phyloP scores from a whole-genome alignment of 495 filamentous ascomycete species.

The Parmelia sp. region DNA sequence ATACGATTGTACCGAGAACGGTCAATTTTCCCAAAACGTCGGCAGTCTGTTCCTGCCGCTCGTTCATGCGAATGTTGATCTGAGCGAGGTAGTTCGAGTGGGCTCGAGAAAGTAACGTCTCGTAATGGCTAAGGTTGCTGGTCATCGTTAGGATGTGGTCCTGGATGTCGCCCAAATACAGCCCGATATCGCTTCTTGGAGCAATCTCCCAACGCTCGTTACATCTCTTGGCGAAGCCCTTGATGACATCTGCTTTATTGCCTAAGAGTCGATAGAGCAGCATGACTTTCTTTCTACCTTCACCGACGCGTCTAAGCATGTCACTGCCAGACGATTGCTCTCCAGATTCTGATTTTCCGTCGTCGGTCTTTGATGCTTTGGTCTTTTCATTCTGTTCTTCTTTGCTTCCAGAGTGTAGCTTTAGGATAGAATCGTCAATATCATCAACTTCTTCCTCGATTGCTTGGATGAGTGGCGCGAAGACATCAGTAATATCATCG shows the following conservation, averaged over 20 bases:
- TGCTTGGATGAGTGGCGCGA: conserved; percentile 78
- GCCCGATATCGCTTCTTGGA: conserved; percentile 85
- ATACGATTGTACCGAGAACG: conserved; percentile 90
- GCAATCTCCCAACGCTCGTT: conserved; percentile 98
- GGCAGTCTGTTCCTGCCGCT: conserved; percentile 91
- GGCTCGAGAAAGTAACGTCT: conserved; percentile 86
- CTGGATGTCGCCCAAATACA: conserved; percentile 96
- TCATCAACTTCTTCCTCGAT: conserved; percentile 87
- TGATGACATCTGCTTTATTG: conserved; percentile 98
- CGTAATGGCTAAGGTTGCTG: conserved; percentile 86
- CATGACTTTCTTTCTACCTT: conserved; percentile 97
- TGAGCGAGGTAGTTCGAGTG: conserved; percentile 95
- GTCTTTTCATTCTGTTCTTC: conserved; percentile 28
- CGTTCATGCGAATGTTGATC: conserved; percentile 94
- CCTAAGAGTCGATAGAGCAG: conserved; percentile 83
- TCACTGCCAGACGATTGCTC: conserved; percentile 56
- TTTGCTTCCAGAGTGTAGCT: conserved; percentile 57
- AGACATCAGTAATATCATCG: conserved; percentile 96
- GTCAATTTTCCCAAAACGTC: conserved; percentile 93
- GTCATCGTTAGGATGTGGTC: conserved; percentile 99
- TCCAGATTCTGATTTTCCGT: conserved; percentile 42
- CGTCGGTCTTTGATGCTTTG: conserved; percentile 26
- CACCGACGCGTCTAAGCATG: conserved; percentile 84
- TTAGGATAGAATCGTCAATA: conserved; percentile 76
- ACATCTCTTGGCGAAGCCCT: conserved; percentile 97